These are phyloP conservation scores for Blastosporella zonata DNA, from an alignment of 1,284 basidiomycete genomes.

Conservation along the genomic window DNA sequence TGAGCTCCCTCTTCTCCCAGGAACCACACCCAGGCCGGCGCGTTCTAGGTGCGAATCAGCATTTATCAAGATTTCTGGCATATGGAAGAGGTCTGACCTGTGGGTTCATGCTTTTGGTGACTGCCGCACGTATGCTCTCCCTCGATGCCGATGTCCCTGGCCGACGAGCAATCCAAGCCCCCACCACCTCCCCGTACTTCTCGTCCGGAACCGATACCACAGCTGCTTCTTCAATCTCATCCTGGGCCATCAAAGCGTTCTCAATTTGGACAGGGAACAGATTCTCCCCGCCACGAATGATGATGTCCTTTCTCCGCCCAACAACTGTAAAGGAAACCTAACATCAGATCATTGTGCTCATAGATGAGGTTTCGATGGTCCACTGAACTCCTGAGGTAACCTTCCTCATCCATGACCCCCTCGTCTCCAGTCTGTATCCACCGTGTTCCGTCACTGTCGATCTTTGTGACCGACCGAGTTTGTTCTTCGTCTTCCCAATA, in stretches of 20 bases:
- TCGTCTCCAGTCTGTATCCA: conserved; percentile 91
- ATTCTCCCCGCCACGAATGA: conserved; percentile 89
- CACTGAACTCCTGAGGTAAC: conserved; percentile 67
- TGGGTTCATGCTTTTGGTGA: conserved; percentile 65
- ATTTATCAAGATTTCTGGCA: background rate
- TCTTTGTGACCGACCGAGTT: conserved; percentile 61
- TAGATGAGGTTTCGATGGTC: background rate
- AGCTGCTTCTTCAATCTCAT: conserved; percentile 69
- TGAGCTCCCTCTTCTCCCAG: conserved; percentile 60
- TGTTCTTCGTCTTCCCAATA: conserved; percentile 79
- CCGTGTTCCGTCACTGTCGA: conserved; percentile 49
- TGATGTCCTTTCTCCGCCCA: conserved; percentile 81
- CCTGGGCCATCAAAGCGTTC: conserved; percentile 65
- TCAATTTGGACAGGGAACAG: conserved; percentile 86
- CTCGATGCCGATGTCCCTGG: conserved; percentile 40
- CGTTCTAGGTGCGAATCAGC: conserved; percentile 46
- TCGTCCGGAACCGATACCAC: conserved; percentile 72
- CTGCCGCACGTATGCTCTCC: conserved; percentile 51
- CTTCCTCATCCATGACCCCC: conserved; percentile 79
- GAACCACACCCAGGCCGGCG: conserved; percentile 83
- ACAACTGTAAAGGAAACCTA: conserved; percentile 50
- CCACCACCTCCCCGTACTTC: conserved; percentile 75
- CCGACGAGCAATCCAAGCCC: conserved; percentile 68
- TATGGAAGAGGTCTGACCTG: conserved; percentile 36
- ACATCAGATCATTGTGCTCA: background rate